These are phyloP conservation scores for Laburnicola sp. DNA, from an alignment of 2,329 filamentous ascomycete genomes.

Conservation along the genomic window DNA sequence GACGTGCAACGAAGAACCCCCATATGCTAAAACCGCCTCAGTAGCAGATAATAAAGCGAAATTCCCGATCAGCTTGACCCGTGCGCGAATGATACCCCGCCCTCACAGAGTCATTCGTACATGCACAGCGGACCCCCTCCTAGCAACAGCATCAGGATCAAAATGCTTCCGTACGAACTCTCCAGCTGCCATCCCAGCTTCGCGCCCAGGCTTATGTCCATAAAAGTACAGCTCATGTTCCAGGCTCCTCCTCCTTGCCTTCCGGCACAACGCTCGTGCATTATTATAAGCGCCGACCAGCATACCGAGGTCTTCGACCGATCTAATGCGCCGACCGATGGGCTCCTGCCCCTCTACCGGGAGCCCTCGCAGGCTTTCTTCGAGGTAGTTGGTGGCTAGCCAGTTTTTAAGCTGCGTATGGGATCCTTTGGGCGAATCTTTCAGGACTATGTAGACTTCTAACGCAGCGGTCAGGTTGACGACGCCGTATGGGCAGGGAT, in stretches of 20 bases:
- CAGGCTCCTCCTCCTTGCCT: neutral
- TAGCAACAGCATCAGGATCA: neutral
- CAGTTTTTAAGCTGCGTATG: conserved; percentile 4
- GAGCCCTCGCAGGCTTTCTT: neutral
- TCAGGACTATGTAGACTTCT: conserved; percentile 1
- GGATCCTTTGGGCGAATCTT: neutral
- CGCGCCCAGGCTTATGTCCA: conserved; percentile 1
- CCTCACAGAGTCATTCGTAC: neutral
- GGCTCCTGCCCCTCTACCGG: neutral
- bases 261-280: conserved; percentile 5
- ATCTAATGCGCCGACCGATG: conserved; percentile 8
- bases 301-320: conserved; percentile 4
- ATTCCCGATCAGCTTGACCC: no score
- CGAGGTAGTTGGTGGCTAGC: conserved; percentile 3
- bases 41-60: no score
- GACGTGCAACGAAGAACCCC: no score
- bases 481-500: conserved; percentile 7
- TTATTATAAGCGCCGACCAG: conserved; percentile 10
- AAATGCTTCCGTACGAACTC: neutral
- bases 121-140: neutral
- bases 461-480: conserved; percentile 8
- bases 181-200: conserved; percentile 3
- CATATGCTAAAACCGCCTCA: no score
- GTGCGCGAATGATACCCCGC: no score
- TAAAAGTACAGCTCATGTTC: conserved; percentile 12